phyloP scores from a whole-genome alignment of 139 green algal species.

The Volvox africanus region DNA sequence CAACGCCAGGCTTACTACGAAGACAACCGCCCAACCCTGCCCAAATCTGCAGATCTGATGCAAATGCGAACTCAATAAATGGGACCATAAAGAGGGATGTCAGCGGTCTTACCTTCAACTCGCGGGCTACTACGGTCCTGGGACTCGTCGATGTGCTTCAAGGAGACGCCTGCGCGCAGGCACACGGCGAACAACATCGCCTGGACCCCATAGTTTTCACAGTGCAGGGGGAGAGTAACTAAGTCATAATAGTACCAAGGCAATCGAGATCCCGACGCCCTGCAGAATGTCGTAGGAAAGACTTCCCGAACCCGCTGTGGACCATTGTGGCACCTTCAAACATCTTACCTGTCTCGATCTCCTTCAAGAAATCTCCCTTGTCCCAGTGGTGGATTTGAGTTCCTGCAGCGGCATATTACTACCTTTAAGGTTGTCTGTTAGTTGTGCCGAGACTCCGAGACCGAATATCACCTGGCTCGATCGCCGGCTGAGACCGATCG shows the following conservation, averaged over 20 bases:
- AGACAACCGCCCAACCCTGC: no score
- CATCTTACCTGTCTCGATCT: slow-evolving; percentile 12
- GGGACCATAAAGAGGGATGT: no score
- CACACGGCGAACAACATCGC: neutral
- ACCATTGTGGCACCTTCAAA: neutral
- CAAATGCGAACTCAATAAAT: no score
- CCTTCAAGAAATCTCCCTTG: neutral
- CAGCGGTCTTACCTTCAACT: neutral
- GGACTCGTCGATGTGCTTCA: slow-evolving; percentile 12
- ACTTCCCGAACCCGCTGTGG: neutral
- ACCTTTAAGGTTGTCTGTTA: slow-evolving; percentile 6
- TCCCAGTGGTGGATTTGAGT: slow-evolving; percentile 9
- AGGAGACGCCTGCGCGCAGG: neutral
- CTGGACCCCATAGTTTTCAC: neutral
- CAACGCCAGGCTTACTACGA: no score
- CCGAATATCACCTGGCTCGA: slow-evolving; percentile 7
- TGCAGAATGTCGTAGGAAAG: no score
- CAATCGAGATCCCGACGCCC: no score
- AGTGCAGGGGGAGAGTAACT: no score
- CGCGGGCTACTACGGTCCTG: neutral
- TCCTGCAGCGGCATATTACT: neutral
- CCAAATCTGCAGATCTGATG: no score
- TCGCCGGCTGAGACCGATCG: neutral
- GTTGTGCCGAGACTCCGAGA: neutral
- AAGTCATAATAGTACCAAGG: no score